Evolutionary conservation across 805 yeast species (phyloP), one percentile per base, ranked within the genome.

Genomic region (Candida morakotiae): DNA sequence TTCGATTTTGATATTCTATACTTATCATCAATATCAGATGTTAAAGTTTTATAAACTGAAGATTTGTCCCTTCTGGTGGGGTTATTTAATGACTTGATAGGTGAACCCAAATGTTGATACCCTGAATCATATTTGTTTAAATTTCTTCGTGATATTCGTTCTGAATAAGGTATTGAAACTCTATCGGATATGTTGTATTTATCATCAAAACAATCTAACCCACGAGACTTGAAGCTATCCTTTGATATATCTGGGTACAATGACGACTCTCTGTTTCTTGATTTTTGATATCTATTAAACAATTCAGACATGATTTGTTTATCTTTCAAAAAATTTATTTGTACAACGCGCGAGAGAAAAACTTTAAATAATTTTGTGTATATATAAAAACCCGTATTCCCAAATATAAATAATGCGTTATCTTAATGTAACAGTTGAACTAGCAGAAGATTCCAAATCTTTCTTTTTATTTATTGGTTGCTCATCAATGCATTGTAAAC

Each of bases 401-500:
- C 24, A 5, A 20, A 21, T 8, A 27, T 8, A 27, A 31, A 7
- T 9, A 31, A 21, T 19, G 11, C 6, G 4, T 13, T 21, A 31
- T 31, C 22, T 31, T 15, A 22, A 31, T 21, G 34, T 31, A 3
- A 31, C 34, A 3, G 27, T 15, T 11, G 38, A 34, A n/a, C 32
- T 34, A 9, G 38, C 31, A 9, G 38, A 34, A 4, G 32, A 34
- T 29, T 34, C 38, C 10, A 34, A 24, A 29, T 34, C 38, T 16
- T 34, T 22, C 32, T 27, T 31, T 9, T 21, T 32, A 11, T 23
- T 24, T 4, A 19, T 13, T n/a, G 40, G 33, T 23, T 27, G 29
- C 38, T 64, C 67, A 36, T 64, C 70, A 32, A 62, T 43, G 37
- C 66, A 56, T 27, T 53, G 60, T 37, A 64, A 54, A 1, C 70